phyloP scores from a whole-genome alignment of 148 eudicot species.

The Vaccinium corymbosum region DNA sequence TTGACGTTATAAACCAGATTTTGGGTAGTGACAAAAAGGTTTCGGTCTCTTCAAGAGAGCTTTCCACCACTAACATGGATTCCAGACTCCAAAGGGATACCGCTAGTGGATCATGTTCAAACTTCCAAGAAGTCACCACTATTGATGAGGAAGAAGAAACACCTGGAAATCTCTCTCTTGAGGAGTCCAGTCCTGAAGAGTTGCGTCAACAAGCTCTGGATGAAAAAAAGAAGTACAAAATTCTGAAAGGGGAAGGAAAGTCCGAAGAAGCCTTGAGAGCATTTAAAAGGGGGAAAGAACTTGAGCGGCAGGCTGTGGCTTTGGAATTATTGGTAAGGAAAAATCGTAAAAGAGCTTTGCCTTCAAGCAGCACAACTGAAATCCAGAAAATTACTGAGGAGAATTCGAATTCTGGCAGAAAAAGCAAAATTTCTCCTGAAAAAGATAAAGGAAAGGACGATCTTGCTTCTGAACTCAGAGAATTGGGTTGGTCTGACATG shows the following conservation, averaged over 20 bases:
- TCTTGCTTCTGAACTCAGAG: slow-evolving; percentile 67
- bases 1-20: slow-evolving; percentile 56
- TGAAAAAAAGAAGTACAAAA: slow-evolving; percentile 69
- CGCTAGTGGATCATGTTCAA: slow-evolving; percentile 36
- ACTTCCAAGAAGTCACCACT: slow-evolving; percentile 23
- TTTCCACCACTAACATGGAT: slow-evolving; percentile 8
- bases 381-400: slow-evolving; percentile 33
- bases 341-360: slow-evolving; percentile 57
- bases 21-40: slow-evolving; percentile 51
- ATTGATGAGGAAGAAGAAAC: slow-evolving; percentile 38
- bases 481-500: slow-evolving; percentile 87
- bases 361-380: slow-evolving; percentile 41
- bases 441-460: slow-evolving; percentile 66
- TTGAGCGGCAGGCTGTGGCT: slow-evolving; percentile 85
- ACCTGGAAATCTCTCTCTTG: slow-evolving; percentile 30
- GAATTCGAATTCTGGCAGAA: slow-evolving; percentile 20
- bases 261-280: slow-evolving; percentile 85
- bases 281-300: slow-evolving; percentile 79
- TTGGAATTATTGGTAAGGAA: slow-evolving; percentile 68
- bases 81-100: slow-evolving; percentile 13
- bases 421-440: slow-evolving; percentile 27
- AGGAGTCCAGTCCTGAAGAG: slow-evolving; percentile 65
- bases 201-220: slow-evolving; percentile 76
- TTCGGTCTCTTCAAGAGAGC: slow-evolving; percentile 20
- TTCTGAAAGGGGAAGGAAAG: slow-evolving; percentile 74